Base-by-base conservation (phyloP, 202 grass and related monocot genomes). In the Cymbopogon flexuosus region DNA sequence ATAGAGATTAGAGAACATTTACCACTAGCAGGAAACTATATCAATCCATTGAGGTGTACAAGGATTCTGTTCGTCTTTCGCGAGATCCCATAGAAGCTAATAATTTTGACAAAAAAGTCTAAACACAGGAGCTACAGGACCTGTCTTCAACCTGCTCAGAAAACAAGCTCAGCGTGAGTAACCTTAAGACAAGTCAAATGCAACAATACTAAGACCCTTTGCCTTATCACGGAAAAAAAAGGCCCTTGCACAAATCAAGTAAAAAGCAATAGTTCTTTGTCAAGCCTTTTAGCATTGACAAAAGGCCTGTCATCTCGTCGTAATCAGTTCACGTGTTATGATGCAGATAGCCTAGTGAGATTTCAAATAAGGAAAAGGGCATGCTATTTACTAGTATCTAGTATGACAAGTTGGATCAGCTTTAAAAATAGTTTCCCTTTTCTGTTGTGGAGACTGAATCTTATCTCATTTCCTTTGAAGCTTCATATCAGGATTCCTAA, bases 291-390 rank as follows among this genome's bases (percentile, higher is more conserved):
- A 34, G 34, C 63, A 84, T 68, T 72, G 62, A 78, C 68, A 82
- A 73, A 81, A 83, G 66, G 68, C 67, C 12, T 49, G 41, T 22
- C 29, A 61, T 8, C 52, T 36, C 4, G 27, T 86, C 62, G 3
- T 56, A 30, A 61, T 74, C 60, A 70, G 30, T 64, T 82, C 83
- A 89, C 74, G 51, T 74, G 73, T 69, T 78, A 42, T 27, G 51
- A 37, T 79, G 34, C 72, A 79, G 18, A 11, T 52, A 41, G 33
- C 1, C 59, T 62, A 62, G 34, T 39, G 64, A 45, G 70, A 75
- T 69, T 80, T 81, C 2, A 5, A 66, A 79, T 18, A 79, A 40
- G 31, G 16, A 68, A 62, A 15, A 52, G 3, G 15, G 14, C 18
- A 81, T 36, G 46, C 3, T 86, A 41, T 73, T 47, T 30, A 22